phyloP scores from a whole-genome alignment of 2,329 filamentous ascomycete genomes.

The Rasamsonia emersonii region DNA sequence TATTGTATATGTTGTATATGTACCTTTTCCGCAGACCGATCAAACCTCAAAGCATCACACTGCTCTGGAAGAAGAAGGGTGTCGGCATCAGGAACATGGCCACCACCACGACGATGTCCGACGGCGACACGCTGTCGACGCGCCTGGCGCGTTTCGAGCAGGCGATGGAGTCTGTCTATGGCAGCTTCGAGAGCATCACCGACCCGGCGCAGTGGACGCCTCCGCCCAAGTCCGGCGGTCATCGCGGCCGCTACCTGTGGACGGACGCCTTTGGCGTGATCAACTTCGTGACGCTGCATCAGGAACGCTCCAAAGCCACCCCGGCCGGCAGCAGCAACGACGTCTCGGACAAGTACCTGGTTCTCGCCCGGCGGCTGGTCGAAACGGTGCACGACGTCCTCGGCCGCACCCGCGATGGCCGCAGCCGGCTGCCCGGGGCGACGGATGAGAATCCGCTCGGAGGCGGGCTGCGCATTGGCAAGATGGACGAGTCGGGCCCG shows the following conservation, averaged over 20 bases:
- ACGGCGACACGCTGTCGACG: slow-evolving; percentile 15
- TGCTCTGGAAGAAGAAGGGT: too few species aligned
- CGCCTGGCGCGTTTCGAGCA: slow-evolving; percentile 24
- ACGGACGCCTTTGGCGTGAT: slow-evolving; percentile 53
- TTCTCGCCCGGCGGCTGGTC: slow-evolving; percentile 42
- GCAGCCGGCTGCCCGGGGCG: slow-evolving; percentile 41
- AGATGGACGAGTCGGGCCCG: slow-evolving; percentile 38
- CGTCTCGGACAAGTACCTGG: slow-evolving; percentile 36
- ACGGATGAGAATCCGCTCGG: slow-evolving; percentile 43
- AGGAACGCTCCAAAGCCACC: slow-evolving; percentile 21
- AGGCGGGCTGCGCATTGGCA: slow-evolving; percentile 52
- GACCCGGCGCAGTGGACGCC: slow-evolving; percentile 38
- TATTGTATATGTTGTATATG: too few species aligned
- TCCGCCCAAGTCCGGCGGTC: slow-evolving; percentile 44
- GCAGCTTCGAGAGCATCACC: slow-evolving; percentile 22
- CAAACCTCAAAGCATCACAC: too few species aligned
- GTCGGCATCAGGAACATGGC: too few species aligned
- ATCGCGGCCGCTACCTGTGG: slow-evolving; percentile 53
- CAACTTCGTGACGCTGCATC: slow-evolving; percentile 49
- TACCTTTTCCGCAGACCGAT: too few species aligned
- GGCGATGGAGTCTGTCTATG: slow-evolving; percentile 34
- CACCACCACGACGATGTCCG: too few species aligned
- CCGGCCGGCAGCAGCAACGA: slow-evolving; percentile 5
- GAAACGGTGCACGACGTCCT: slow-evolving; percentile 45
- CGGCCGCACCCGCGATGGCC: slow-evolving; percentile 44